Base-by-base conservation (phyloP, 345 rosid genomes). In the Lenwebbia sp. region DNA sequence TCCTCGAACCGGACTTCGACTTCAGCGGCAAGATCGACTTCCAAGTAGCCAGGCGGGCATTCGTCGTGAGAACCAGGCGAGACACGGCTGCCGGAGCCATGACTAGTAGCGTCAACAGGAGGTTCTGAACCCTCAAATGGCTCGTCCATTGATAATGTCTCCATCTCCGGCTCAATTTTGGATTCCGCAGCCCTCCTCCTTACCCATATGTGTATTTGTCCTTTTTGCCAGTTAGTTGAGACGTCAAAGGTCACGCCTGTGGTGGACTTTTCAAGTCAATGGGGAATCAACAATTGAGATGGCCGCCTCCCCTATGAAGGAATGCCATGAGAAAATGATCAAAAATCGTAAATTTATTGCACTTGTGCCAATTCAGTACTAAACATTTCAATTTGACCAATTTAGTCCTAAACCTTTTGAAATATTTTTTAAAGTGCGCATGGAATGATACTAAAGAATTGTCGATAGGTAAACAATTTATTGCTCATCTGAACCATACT, bases 1-100 rank as follows among this genome's bases (percentile, higher is more conserved):
- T 88, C 87, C 62, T 82, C 30, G 78, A 88, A 86, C 81, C 33
- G 81, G 22, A 88, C 4, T 47, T 82, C 54, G 37, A 62, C 53
- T 25, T 56, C 30, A 70, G 21, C 22, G 14, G 22, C 53, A 70
- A 54, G 26, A 15, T 19, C n/a, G 86, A 13, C 8, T 58, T 51
- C n/a, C 60, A 21, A 50, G 86, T 55, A 7, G 57, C 74, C 3
- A 51, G 53, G 55, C 7, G 54, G 15, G 44, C 53, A n/a, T 84
- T 60, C 76, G 86, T 84, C 28, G 84, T 52, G 14, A 86, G 57
- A 19, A 86, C 52, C 53, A 78, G 5, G 84, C 8, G 6, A 1
- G 90, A 86, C 26, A 84, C 44, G 50, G 86, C 3, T 86, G 85
- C 44, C 44, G 28, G 81, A 47, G 19, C 86, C 21, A 86, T 51